These are phyloP conservation scores for Microstroma glucosiphilum DNA, from an alignment of 1,284 basidiomycete genomes.

Conservation along the genomic window DNA sequence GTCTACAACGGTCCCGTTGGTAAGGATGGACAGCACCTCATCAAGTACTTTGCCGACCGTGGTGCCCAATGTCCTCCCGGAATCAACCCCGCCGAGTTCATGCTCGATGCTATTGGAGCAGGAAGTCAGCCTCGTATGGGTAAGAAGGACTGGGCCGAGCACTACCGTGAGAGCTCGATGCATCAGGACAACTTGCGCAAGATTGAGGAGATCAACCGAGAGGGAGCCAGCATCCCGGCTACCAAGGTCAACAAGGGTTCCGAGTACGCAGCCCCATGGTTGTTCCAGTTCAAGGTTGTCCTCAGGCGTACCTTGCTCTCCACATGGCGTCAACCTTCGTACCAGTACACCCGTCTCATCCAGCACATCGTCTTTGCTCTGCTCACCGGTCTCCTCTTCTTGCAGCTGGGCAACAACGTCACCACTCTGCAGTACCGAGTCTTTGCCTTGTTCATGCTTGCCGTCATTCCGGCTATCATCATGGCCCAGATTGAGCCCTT, in stretches of 20 bases:
- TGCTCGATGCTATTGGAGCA: slow-evolving; percentile 52
- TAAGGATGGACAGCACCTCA: slow-evolving; percentile 55
- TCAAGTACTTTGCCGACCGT: slow-evolving; percentile 57
- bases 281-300: slow-evolving; percentile 71
- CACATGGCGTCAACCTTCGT: slow-evolving; percentile 51
- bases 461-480: slow-evolving; percentile 67
- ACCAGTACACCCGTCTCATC: slow-evolving; percentile 65
- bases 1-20: slow-evolving; percentile 60
- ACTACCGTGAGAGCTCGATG: slow-evolving; percentile 50
- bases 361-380: slow-evolving; percentile 60
- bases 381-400: slow-evolving; percentile 74
- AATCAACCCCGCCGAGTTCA: slow-evolving; percentile 58
- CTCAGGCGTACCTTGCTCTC: slow-evolving; percentile 63
- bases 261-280: slow-evolving; percentile 63
- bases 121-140: slow-evolving; percentile 47
- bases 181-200: slow-evolving; percentile 49
- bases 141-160: slow-evolving; percentile 49
- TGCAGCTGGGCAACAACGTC: slow-evolving; percentile 65
- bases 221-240: slow-evolving; percentile 50
- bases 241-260: slow-evolving; percentile 41
- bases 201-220: slow-evolving; percentile 54
- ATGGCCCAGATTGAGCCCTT: slow-evolving; percentile 75
- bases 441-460: slow-evolving; percentile 60
- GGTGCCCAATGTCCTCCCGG: slow-evolving; percentile 55
- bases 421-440: slow-evolving; percentile 76